Conservation (phyloP, 73 alveolate genomes). For the Breviolum minutum region DNA sequence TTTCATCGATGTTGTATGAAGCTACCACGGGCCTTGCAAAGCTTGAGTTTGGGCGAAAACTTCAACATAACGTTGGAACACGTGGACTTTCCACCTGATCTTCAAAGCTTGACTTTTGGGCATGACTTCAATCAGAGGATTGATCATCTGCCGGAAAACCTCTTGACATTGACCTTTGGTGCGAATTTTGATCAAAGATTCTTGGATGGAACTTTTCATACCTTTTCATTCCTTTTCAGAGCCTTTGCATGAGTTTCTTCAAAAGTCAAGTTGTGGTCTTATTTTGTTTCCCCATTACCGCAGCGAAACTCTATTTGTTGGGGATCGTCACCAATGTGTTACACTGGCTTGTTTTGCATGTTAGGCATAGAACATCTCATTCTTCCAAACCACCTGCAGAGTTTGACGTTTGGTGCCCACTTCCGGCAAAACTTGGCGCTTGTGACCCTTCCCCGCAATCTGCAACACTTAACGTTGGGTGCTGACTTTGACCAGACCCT, state of each 20-base stretch:
- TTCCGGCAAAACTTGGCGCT: constrained; percentile 9
- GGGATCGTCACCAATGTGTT: too few relatives aligned
- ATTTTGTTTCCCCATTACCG: background rate
- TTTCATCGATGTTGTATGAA: background rate
- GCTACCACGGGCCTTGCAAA: background rate
- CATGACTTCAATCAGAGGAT: constrained; percentile 26
- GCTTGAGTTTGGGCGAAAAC: constrained; percentile 3
- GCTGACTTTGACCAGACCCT: constrained; percentile 23
- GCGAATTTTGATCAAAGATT: background rate
- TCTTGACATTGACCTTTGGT: constrained; percentile 25
- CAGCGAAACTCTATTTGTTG: too few relatives aligned
- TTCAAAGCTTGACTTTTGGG: constrained; percentile 9
- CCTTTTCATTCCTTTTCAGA: background rate
- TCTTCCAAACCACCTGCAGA: background rate
- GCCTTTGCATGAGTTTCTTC: background rate
- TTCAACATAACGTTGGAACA: background rate
- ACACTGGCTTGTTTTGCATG: background rate
- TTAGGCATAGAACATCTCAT: background rate
- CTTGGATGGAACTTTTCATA: background rate
- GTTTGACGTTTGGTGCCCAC: background rate
- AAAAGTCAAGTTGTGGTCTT: background rate
- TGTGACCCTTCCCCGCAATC: constrained; percentile 3
- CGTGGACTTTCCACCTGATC: background rate
- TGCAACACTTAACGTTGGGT: background rate
- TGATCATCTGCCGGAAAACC: background rate